Conservation (phyloP, 495 filamentous ascomycete genomes). For the Glutinoglossum americanum region DNA sequence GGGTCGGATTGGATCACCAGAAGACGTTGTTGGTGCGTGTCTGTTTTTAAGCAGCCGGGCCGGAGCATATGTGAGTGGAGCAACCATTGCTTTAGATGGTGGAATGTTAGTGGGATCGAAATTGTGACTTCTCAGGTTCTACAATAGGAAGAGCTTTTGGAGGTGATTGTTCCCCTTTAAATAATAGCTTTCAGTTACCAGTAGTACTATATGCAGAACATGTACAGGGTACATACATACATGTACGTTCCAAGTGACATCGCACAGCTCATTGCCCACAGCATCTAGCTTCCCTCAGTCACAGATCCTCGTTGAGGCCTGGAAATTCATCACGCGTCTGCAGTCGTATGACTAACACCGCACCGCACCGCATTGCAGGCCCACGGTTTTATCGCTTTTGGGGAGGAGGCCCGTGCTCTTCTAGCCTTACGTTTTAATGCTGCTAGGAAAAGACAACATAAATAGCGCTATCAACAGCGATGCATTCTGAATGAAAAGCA, state of each 20-base stretch:
- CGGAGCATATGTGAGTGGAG: slow-evolving; percentile 54
- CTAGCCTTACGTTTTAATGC: neutral
- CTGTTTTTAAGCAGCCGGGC: slow-evolving; percentile 51
- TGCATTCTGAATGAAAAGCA: neutral
- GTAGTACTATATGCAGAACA: neutral
- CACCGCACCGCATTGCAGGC: neutral
- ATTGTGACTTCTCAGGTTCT: slow-evolving; percentile 16
- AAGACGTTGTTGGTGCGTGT: slow-evolving; percentile 58
- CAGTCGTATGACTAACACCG: neutral
- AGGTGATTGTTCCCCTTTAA: neutral
- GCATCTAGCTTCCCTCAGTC: neutral
- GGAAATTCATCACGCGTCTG: neutral
- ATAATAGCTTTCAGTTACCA: neutral
- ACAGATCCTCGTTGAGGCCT: neutral
- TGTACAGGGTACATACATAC: neutral
- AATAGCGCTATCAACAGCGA: neutral
- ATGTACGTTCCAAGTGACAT: neutral
- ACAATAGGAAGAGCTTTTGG: neutral
- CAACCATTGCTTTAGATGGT: slow-evolving; percentile 54
- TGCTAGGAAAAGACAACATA: neutral
- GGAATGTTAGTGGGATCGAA: slow-evolving; percentile 33
- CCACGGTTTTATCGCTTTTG: neutral
- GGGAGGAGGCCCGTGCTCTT: neutral
- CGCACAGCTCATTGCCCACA: neutral
- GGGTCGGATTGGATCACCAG: slow-evolving; percentile 43